Percentiles rank a stretch among this genome's conserved stretches.
These are phyloP conservation scores for Chytridium lagenaria DNA, from an alignment of 371 early-diverging fungal genomes.

Conservation along the genomic window DNA sequence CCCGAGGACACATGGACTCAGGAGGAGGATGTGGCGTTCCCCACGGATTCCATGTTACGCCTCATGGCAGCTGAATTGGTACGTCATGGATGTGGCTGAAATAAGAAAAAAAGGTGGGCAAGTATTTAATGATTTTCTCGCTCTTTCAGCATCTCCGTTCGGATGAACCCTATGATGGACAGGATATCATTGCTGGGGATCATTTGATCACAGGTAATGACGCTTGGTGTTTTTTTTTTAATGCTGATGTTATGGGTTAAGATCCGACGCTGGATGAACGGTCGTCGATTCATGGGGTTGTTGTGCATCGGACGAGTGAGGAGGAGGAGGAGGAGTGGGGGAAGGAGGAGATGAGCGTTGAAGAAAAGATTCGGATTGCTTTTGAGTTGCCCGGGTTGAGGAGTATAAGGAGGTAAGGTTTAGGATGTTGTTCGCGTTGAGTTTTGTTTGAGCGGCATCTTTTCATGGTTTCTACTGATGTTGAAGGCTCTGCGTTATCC, in stretches of 20 bases:
- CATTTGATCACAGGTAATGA: no score
- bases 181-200: background rate
- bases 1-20: background rate
- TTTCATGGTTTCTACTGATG: no score
- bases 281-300: background rate
- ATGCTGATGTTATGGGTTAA: no score
- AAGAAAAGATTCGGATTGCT: constrained; percentile 64
- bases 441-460: no score
- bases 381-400: constrained; percentile 68
- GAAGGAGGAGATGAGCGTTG: constrained; percentile 42
- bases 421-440: no score
- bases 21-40: background rate
- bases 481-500: no score
- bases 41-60: constrained; percentile 26
- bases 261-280: background rate
- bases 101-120: no score
- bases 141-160: background rate
- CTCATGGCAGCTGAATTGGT: constrained; percentile 25
- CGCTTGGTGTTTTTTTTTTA: no score
- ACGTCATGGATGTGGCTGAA: background rate
- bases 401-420: constrained; percentile 36
- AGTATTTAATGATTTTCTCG: background rate
- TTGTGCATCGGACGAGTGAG: background rate
- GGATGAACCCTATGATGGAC: background rate
- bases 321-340: constrained; percentile 6